Evolutionary conservation across 768 basidiomycete species (phyloP), one percentile per base, ranked within the genome.

Genomic region (Xanthoconium stramineum): DNA sequence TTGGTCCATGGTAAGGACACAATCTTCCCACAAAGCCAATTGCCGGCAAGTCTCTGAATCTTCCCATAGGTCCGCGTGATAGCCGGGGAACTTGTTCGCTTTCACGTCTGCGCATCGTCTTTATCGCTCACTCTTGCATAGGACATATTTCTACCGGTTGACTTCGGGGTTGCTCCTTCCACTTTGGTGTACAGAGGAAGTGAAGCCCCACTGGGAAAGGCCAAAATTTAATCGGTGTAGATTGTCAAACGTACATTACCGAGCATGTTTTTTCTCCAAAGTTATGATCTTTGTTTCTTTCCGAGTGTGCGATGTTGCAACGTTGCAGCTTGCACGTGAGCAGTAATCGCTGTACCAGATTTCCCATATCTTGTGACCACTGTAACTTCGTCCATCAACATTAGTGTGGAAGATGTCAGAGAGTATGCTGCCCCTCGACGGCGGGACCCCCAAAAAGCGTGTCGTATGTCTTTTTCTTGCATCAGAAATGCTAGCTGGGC

Each of bases 161-260:
- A 91, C 53, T 92, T 94, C 66, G 91, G 91, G 7, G 88, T 90
- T 65, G 91, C 91, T 6, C 91, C 91, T 0, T 93, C 91, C 9
- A 93, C 91, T 10, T 70, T 93, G 20, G 82, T 90, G 28, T 80
- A 88, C 71, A 84, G 85, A 74, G 87, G 87, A 73, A 78, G 80
- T 53, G 81, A 84, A 33, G 81, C 78, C 3, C 79, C 83, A 33
- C 72, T 88, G 19, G 85, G 85, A 47, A 88, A 80, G 62, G 80
- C 85, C 7, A 89, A 84, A 61, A 78, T 86, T 54, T 88, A 73
- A 68, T 53, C 32, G 13, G 29, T 37, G 50, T 59, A 30, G 46
- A 50, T 36, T 47, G 37, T 53, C 43, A 38, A 42, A 29, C 28
- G 33, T 61, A 55, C 40, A 55, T 47, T 53, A 50, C 53, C 56